A percentile compares a stretch with the other conserved stretches of the same genome.
These are phyloP conservation scores for Ogataea minuta DNA, from an alignment of 805 yeast genomes.

Conservation along the genomic window DNA sequence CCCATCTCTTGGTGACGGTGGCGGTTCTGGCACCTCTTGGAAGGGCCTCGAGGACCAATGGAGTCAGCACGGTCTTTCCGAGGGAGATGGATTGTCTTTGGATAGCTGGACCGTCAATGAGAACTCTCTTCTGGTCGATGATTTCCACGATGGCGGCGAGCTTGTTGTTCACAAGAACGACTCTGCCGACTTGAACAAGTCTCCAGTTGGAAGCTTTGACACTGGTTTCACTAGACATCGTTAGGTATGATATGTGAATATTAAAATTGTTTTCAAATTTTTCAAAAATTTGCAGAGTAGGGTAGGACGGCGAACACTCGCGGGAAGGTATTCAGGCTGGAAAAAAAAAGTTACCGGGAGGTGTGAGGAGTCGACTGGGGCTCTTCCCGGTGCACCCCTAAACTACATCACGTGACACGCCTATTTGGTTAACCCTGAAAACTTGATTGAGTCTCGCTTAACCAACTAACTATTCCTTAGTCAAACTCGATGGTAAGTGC, in stretches of 20 bases:
- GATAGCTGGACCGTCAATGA: conserved; percentile 95
- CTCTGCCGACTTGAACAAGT: conserved; percentile 99
- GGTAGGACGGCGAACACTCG: conserved; percentile 9
- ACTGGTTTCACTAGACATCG: conserved; percentile 48
- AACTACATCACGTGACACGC: conserved; percentile 1
- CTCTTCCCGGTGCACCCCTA: not conserved
- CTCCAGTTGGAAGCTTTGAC: conserved; percentile 99
- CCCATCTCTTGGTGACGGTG: conserved; percentile 88
- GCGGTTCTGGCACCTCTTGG: conserved; percentile 95
- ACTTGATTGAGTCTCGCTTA: too few species aligned
- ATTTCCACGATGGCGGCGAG: conserved; percentile 97
- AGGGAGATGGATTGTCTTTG: conserved; percentile 90
- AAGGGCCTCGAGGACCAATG: conserved; percentile 76
- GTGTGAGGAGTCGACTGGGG: conserved; percentile 5
- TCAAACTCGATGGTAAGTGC: conserved; percentile 3
- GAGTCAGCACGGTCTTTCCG: conserved; percentile 89
- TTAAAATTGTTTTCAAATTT: conserved; percentile 16
- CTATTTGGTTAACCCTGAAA: too few species aligned
- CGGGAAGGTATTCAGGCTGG: too few species aligned
- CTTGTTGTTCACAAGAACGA: conserved; percentile 89
- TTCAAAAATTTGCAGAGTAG: conserved; percentile 12
- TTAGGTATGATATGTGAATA: conserved; percentile 10
- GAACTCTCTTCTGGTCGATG: conserved; percentile 98
- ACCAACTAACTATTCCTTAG: too few species aligned
- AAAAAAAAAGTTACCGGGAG: not conserved